Base-by-base conservation (phyloP, 352 stramenopile species). In the Achlya hypogyna region DNA sequence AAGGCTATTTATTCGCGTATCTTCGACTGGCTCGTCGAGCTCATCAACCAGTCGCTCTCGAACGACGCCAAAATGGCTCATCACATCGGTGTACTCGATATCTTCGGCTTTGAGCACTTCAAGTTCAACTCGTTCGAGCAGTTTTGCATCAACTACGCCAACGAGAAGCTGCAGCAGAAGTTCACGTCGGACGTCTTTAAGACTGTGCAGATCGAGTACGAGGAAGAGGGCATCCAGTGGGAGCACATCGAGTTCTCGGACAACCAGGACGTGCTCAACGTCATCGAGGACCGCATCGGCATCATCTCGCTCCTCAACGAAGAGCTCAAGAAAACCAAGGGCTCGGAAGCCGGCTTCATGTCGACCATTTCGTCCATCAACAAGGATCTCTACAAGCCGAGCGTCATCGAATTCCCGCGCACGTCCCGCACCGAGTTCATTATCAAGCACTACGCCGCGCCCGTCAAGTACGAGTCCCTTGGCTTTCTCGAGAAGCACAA, bases 71-170 rank as follows among this genome's bases (percentile, higher is more conserved):
- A 89, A 65, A 93, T 89, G 81, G 49, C 78, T 54, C 87, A 93
- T 65, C 81, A 91, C 43, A 93, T 98, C 40, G 96, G 96, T 53
- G 92, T 99, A 51, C 78, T 99, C 58, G 96, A 99, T 88, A 99
- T 99, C 71, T 99, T 99, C 71, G 96, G 96, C 52, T 99, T 99
- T 71, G 96, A 99, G 79, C 96, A 96, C 73, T 99, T 99, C 78
- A 95, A 96, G 68, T 84, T 93, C 76, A 97, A 97, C 76, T 95
- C 88, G 59, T 91, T 89, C 59, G 83, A 91, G 63, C 83, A 91
- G 60, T 88, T 91, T 31, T 86, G 84, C 60, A 90, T 90, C 76
- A 90, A 90, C 77, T 89, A 89, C 43, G 81, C 81, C 12, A 89
- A 89, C 71, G 82, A 91, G 54, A 89, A 90, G 72, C 75, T 91